Evolutionary conservation across 768 basidiomycete genomes (phyloP), one percentile per base, ranked within the genome.

Genomic region (Lentinula sp.): DNA sequence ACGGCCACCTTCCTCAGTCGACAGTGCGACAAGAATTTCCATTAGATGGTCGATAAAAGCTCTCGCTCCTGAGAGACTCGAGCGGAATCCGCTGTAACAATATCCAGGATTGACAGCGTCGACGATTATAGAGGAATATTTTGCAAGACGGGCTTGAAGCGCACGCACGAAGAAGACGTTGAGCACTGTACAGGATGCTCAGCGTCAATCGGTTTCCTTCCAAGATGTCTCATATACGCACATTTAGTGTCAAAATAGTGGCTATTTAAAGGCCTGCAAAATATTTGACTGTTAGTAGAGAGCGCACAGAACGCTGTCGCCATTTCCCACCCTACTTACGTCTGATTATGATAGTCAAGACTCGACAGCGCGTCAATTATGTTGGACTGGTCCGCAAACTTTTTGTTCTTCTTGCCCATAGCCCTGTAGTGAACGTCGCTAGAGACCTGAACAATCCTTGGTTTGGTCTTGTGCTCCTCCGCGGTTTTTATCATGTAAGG

Each of bases 401-500:
- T 56, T 15, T 72, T 65, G 0, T 67, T 62, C 35, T 53, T n/a
- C 6, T 9, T n/a, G 16, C 18, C 23, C 13, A 62, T 58, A 0
- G 68, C 66, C 63, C 59, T 67, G 58, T 73, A 74, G 60, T 82
- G 81, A 0, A 72, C 60, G 20, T 73, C 81, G 59, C 81, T 83
- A 0, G 76, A 58, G 6, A 81, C 76, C 20, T 82, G 68, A 16
- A 78, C 78, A 0, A 81, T 36, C 10, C 77, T 71, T 0, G 79
- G 75, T 0, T 61, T 66, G 0, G 73, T 70, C 1, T 66, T 49
- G 61, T 73, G 60, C n/a, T 68, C 65, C 32, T 69, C 62, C 0
- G 76, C 73, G 0, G 81, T 78, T 33, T 72, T 65, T 1, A 76
- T 49, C 69, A 84, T 72, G 7, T 63, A 65, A 0, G 83, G 83